Evolutionary conservation across 768 basidiomycete genomes (phyloP).

Genomic region (Hygrophoropsis aurantiaca): DNA sequence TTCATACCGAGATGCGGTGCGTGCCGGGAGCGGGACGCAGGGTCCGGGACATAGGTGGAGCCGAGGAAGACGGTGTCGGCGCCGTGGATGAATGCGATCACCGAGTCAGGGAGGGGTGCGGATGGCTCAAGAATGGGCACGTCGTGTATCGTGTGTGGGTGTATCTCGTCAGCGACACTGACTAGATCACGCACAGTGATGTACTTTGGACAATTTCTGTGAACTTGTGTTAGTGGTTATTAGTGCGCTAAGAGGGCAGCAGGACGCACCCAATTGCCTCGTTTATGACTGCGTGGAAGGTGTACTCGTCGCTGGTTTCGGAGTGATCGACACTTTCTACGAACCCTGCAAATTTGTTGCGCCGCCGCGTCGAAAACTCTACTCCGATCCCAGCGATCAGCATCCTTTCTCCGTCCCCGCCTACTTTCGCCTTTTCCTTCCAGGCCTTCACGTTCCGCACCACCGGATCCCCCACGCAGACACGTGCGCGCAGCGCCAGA

Average conservation of each 20-base stretch:
- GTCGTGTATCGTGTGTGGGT: constrained; percentile 39
- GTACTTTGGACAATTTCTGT: constrained; percentile 72
- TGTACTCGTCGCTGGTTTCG: constrained; percentile 20
- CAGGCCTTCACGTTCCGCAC: constrained; percentile 29
- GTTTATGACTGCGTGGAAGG: constrained; percentile 46
- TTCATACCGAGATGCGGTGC: constrained; percentile 69
- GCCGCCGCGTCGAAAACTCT: constrained; percentile 54
- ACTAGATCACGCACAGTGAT: constrained; percentile 56
- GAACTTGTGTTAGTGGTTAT: background rate
- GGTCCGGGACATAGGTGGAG: constrained; percentile 44
- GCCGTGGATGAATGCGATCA: constrained; percentile 46
- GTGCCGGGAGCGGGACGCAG: constrained; percentile 34
- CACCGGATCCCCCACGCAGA: constrained; percentile 62
- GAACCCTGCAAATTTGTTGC: constrained; percentile 64
- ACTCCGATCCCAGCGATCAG: constrained; percentile 63
- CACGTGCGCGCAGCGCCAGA: constrained; percentile 36
- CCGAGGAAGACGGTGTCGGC: constrained; percentile 62
- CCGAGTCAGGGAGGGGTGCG: constrained; percentile 49
- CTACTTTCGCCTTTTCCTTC: constrained; percentile 2
- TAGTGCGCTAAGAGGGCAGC: background rate
- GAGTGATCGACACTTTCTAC: constrained; percentile 34
- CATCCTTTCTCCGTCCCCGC: constrained; percentile 18
- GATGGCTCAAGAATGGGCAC: constrained; percentile 28
- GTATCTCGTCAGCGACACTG: constrained; percentile 35
- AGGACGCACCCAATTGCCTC: constrained; percentile 56